A percentile compares a stretch with the other conserved stretches of the same genome.
These are phyloP conservation scores for Ambrosia artemisiifolia DNA, from an alignment of 129 eudicot genomes.

Conservation along the genomic window DNA sequence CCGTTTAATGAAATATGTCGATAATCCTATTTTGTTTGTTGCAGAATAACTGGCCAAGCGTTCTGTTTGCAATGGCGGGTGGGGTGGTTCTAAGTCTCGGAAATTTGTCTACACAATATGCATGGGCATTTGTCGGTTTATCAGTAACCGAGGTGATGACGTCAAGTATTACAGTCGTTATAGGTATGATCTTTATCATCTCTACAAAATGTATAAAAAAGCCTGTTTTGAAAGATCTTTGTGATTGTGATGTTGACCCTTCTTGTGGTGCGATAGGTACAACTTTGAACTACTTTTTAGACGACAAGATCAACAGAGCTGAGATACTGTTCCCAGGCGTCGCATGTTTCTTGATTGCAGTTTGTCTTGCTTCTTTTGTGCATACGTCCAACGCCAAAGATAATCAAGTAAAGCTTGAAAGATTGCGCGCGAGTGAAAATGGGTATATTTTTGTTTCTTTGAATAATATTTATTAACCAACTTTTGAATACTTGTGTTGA, in stretches of 20 bases:
- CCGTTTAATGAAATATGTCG: background rate
- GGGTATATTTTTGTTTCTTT: slow-evolving; percentile 15
- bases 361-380: slow-evolving; percentile 64
- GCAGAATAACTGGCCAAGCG: slow-evolving; percentile 90
- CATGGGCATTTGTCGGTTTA: slow-evolving; percentile 94
- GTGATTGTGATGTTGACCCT: background rate
- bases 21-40: background rate
- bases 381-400: slow-evolving; percentile 73
- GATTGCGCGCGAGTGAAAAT: background rate
- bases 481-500: background rate
- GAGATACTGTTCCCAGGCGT: slow-evolving; percentile 88
- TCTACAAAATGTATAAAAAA: background rate
- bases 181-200: slow-evolving; percentile 45
- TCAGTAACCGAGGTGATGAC: slow-evolving; percentile 75
- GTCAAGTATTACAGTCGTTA: slow-evolving; percentile 78
- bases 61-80: slow-evolving; percentile 84
- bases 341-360: slow-evolving; percentile 80
- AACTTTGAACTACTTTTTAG: slow-evolving; percentile 78
- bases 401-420: slow-evolving; percentile 51
- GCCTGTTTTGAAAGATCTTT: background rate
- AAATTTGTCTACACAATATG: slow-evolving; percentile 81
- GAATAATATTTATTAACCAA: background rate
- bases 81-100: slow-evolving; percentile 86
- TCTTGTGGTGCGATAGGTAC: slow-evolving; percentile 49
- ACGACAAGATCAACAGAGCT: slow-evolving; percentile 77